phyloP scores from a whole-genome alignment of 2,329 filamentous ascomycete species.

The Xylaria sp. region DNA sequence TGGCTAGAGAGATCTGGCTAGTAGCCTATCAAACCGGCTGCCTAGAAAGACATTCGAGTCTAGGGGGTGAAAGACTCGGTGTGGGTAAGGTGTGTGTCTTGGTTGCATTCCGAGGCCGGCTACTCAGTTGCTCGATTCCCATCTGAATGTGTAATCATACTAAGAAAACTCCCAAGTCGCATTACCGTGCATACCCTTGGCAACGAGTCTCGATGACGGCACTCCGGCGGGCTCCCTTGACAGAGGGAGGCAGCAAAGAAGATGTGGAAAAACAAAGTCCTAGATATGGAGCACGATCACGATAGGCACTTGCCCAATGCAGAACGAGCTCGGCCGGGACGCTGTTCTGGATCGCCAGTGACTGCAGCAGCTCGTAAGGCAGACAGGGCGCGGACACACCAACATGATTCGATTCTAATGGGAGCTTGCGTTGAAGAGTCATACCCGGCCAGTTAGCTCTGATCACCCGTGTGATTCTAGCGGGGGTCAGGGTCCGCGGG shows the following conservation, averaged over 20 bases:
- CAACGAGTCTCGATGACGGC: constrained; percentile 13
- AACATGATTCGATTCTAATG: constrained; percentile 7
- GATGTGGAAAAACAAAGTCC: constrained; percentile 35
- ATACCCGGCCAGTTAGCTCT: constrained; percentile 12
- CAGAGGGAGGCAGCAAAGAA: constrained; percentile 17
- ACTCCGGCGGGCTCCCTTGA: constrained; percentile 2
- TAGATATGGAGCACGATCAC: constrained; percentile 21
- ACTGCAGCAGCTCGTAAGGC: constrained; percentile 30
- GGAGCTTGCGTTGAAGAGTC: constrained; percentile 30
- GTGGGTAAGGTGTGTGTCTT: constrained; percentile 28
- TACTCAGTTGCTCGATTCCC: background rate
- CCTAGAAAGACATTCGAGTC: constrained; percentile 8
- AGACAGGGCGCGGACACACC: constrained; percentile 31
- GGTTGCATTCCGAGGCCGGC: background rate
- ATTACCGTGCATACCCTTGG: background rate
- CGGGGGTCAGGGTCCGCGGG: constrained; percentile 30
- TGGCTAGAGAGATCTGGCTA: constrained; percentile 12
- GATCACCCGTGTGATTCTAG: constrained; percentile 16
- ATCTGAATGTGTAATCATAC: background rate
- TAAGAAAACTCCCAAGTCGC: background rate
- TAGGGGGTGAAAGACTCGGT: constrained; percentile 17
- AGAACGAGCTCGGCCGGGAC: constrained; percentile 11
- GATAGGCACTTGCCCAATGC: constrained; percentile 15
- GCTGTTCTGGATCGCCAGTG: constrained; percentile 18
- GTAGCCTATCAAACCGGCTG: constrained; percentile 18